Conservation (phyloP, 192 early-diverging fungal species). For the Rhizophagus clarus region DNA sequence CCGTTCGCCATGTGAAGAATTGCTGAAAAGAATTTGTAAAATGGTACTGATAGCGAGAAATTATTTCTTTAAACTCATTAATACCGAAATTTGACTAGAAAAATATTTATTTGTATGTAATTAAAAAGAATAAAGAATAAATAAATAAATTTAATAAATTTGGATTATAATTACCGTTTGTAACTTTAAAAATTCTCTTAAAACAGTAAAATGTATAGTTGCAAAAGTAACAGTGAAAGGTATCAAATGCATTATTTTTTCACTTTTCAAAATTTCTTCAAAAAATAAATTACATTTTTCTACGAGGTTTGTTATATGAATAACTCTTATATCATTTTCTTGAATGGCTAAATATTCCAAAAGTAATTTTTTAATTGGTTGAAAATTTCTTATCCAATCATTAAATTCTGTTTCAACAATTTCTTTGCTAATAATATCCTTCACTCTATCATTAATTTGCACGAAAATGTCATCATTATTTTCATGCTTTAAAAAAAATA, state of each 20-base stretch:
- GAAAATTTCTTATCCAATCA: background rate
- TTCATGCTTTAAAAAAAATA: background rate
- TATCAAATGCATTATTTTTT: no score
- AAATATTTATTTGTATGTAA: no score
- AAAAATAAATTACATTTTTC: background rate
- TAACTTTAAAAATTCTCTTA: no score
- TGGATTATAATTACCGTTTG: no score
- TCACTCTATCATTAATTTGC: background rate
- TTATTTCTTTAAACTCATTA: background rate
- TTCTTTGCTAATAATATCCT: background rate
- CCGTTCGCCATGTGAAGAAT: background rate
- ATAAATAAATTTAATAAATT: no score
- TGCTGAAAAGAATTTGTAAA: background rate
- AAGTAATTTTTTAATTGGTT: background rate
- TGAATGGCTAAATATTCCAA: background rate
- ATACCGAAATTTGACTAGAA: no score
- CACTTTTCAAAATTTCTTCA: background rate
- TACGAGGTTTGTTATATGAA: background rate
- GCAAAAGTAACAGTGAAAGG: no score
- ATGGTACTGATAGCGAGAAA: background rate
- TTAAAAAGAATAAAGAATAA: no score
- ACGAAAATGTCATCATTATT: background rate
- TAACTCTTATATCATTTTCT: background rate
- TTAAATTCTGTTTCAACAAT: background rate
- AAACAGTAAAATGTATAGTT: no score